Base-by-base conservation (phyloP, 768 basidiomycete genomes). In the Tylopilus balloui region DNA sequence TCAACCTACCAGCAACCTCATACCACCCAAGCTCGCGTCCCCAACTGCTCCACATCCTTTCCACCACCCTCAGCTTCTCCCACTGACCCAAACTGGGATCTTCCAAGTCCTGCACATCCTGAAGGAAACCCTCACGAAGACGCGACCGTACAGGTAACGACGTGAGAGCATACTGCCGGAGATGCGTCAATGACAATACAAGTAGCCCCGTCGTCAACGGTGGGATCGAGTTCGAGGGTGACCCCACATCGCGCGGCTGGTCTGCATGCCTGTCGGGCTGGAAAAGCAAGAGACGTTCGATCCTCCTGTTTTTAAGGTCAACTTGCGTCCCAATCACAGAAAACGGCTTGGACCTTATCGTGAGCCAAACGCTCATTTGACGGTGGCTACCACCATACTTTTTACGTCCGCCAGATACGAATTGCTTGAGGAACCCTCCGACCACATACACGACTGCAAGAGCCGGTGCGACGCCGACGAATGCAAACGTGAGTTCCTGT, bases 401-500 rank as follows among this genome's bases (percentile, higher is more conserved):
- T 9, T 77, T 78, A 24, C 69, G 69, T 2, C 78, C 74, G 7
- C 78, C 77, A 0, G 67, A 68, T 70, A 79, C 80, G 1, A 87
- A 48, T 1, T 69, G 67, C 11, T 70, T 57, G 3, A 85, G 25
- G 63, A 78, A 83, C 9, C 80, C 80, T 14, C 77, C 75, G 3
- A 77, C 50, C 1, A 84, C 72, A 56, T 93, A 94, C 3, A 93
- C 78, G 28, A 98, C 71, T 4, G 85, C 79, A 42, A 97, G 69
- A 0, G 88, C 85, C 9, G 95, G 95, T 0, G 95, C 93, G 14
- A 98, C 86, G 55, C 94, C 94, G 51, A 97, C 92, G 60, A 97
- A 97, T 6, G 89, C 95, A 59, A 99, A 99, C 1, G 92, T 96
- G 37, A 96, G 74, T 63, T 95, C 91, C 69, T 96, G 93, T 1